Evolutionary conservation across 352 stramenopile genomes (phyloP).

Genomic region (Phytophthora cajani): DNA sequence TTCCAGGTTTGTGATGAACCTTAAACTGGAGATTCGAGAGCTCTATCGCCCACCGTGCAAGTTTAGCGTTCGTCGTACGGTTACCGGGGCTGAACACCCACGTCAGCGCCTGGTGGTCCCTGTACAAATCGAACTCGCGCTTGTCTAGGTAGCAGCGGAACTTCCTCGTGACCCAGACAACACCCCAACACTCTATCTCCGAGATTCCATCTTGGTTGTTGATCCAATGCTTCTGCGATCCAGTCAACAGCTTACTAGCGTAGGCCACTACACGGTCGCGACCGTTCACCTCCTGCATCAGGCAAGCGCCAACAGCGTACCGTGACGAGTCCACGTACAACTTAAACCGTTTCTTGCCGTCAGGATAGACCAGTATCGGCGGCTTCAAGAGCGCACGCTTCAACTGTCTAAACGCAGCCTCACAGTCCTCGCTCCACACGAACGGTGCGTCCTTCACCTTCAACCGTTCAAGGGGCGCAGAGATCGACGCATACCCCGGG

Average conservation of each 20-base stretch:
- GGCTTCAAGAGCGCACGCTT: neutral
- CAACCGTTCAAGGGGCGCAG: slow-evolving; percentile 8
- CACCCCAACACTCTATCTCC: slow-evolving; percentile 11
- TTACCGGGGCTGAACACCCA: slow-evolving; percentile 10
- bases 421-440: slow-evolving; percentile 5
- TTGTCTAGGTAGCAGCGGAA: slow-evolving; percentile 13
- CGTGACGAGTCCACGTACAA: slow-evolving; percentile 9
- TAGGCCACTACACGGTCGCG: slow-evolving; percentile 5
- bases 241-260: slow-evolving; percentile 8
- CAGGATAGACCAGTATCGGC: slow-evolving; percentile 7
- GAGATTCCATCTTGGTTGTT: slow-evolving; percentile 1
- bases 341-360: slow-evolving; percentile 5
- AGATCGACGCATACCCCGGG: slow-evolving; percentile 4
- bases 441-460: slow-evolving; percentile 4
- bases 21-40: slow-evolving; percentile 3
- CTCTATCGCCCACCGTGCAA: slow-evolving; percentile 7
- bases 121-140: slow-evolving; percentile 8
- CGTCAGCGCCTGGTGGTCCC: slow-evolving; percentile 8
- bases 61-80: slow-evolving; percentile 1
- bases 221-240: slow-evolving; percentile 15
- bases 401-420: neutral
- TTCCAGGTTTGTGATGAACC: slow-evolving; percentile 7
- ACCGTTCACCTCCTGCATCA: slow-evolving; percentile 6
- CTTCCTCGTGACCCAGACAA: slow-evolving; percentile 5
- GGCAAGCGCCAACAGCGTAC: slow-evolving; percentile 4